Base-by-base conservation (phyloP, 345 rosid species). In the Syzygium jambos region DNA sequence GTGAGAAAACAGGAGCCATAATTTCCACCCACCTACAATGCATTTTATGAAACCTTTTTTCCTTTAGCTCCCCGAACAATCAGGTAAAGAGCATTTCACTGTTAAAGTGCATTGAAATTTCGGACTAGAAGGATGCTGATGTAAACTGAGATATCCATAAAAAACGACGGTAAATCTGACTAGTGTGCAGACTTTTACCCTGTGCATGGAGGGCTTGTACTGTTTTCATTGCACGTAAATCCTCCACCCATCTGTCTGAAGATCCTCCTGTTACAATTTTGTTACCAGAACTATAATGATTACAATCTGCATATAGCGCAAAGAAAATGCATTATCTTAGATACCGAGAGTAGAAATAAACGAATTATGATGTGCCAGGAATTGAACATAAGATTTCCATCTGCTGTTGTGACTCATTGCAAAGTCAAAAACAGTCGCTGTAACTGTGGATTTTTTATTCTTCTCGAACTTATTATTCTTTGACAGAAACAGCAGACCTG, bases 1-100 rank as follows among this genome's bases (percentile, higher is more conserved):
- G 91, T n/a, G 99, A 95, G 93, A 96, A 96, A 89, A 95, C 98
- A 80, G 99, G 99, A 65, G 95, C 97, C 98, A 95, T 94, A 95
- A 96, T 93, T 91, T 96, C 96, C 4, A 95, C 97, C 93, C 94
- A 95, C 91, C 96, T 96, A 92, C 85, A 90, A 53, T 10, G 78
- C 55, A 51, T 9, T 59, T 25, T 21, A 41, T 53, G 87, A 56
- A 86, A 23, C 52, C 65, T 51, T 51, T 87, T 86, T 22, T 85
- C 55, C 49, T 85, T 85, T 73, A 41, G 85, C 15, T 51, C 30
- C 88, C 77, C 29, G 11, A 25, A 55, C 12, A 15, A 77, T 84
- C 85, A 27, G 21, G 85, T 84, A 84, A 84, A 51, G 41, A 84
- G 25, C 43, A 84, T 51, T 27, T 52, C 15, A 12, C 21, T 14